Percentiles rank a stretch among this genome's conserved stretches.
Conservation (phyloP, 345 rosid genomes). For the Rhodomyrtus tomentosa region DNA sequence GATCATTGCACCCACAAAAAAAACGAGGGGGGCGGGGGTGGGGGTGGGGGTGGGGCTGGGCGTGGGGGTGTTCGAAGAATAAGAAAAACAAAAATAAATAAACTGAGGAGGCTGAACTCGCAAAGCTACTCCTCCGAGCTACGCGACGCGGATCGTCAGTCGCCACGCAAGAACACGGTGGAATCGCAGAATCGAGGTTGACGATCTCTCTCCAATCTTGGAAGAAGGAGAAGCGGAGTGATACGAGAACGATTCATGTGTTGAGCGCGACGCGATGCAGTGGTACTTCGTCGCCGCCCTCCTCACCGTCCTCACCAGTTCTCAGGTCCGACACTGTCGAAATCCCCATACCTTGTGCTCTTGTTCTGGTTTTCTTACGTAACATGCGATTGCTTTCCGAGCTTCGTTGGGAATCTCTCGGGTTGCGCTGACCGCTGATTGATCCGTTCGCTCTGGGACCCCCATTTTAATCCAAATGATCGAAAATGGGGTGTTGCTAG, state of each 20-base stretch:
- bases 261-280: conserved; percentile 12
- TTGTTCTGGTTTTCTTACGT: background rate
- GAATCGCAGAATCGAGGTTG: background rate
- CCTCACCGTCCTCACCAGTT: conserved; percentile 42
- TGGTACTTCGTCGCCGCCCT: conserved; percentile 40
- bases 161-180: background rate
- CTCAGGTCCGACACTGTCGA: conserved; percentile 21
- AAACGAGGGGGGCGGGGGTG: too few species aligned
- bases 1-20: background rate
- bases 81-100: background rate
- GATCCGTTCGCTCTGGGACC: background rate
- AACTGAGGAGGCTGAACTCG: background rate
- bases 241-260: background rate
- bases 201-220: background rate
- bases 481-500: background rate
- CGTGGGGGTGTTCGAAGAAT: too few species aligned
- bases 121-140: background rate
- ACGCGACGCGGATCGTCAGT: background rate
- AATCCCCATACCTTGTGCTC: background rate
- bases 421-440: background rate
- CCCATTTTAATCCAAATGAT: background rate
- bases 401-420: background rate
- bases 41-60: too few species aligned
- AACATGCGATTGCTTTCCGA: background rate
- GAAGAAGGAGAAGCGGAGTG: background rate